Evolutionary conservation across 192 early-diverging fungal species (phyloP).

Genomic region (Rhizophagus prolifer): DNA sequence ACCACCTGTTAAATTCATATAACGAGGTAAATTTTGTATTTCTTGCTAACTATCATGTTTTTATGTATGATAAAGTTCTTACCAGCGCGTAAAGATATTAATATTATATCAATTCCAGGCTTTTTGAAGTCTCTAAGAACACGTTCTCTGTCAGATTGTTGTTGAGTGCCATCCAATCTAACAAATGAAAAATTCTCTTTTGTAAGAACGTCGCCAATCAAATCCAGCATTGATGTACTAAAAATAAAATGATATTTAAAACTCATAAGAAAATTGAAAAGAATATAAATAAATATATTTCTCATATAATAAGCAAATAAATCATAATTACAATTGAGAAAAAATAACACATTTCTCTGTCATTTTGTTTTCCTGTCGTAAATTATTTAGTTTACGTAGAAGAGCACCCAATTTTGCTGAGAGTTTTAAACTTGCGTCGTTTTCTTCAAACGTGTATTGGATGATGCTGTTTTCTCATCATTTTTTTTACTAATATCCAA

Average conservation of each 20-base stretch:
- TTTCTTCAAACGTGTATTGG: background rate
- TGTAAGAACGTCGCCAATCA: slow-evolving; percentile 60
- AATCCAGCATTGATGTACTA: slow-evolving; percentile 72
- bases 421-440: slow-evolving; percentile 30
- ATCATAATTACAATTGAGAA: slow-evolving; percentile 69
- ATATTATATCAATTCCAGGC: slow-evolving; percentile 57
- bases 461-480: background rate
- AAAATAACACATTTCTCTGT: slow-evolving; percentile 82
- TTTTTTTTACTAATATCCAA: slow-evolving; percentile 37
- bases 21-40: background rate
- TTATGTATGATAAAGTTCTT: background rate
- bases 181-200: slow-evolving; percentile 59
- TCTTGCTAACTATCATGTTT: background rate
- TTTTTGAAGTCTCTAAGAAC: slow-evolving; percentile 63
- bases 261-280: background rate
- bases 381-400: slow-evolving; percentile 38
- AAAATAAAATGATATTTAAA: background rate
- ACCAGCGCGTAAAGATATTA: slow-evolving; percentile 58
- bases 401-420: slow-evolving; percentile 54
- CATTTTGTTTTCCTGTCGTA: slow-evolving; percentile 29
- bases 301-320: background rate
- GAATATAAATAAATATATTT: no score
- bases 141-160: slow-evolving; percentile 57
- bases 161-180: slow-evolving; percentile 80
- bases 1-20: slow-evolving; percentile 36